A percentile compares a stretch with the other conserved stretches of the same genome.
These are phyloP conservation scores for Globisporangium paroecandrum DNA, from an alignment of 352 stramenopile genomes.

Conservation along the genomic window DNA sequence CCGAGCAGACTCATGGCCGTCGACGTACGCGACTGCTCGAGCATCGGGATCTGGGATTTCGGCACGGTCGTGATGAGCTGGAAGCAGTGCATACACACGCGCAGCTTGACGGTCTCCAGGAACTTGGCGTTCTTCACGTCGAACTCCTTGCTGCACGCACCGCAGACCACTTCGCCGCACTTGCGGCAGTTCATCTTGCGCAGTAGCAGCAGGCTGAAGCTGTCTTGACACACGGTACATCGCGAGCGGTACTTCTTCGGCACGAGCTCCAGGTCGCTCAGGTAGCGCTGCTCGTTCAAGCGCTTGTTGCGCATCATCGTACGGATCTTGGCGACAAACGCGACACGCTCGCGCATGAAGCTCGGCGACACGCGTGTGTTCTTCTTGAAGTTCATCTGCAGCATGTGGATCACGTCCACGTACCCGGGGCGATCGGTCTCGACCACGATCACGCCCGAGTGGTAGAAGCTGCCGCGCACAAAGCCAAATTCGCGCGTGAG, in stretches of 20 bases:
- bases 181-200: constrained; percentile 86
- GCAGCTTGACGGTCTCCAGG: constrained; percentile 63
- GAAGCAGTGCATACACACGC: constrained; percentile 86
- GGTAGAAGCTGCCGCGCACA: constrained; percentile 74
- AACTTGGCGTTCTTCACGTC: constrained; percentile 60
- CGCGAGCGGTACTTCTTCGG: constrained; percentile 74
- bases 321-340: constrained; percentile 52
- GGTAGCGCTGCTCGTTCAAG: constrained; percentile 77
- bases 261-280: constrained; percentile 79
- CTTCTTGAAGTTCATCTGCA: constrained; percentile 82
- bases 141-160: constrained; percentile 84
- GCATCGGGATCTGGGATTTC: constrained; percentile 42
- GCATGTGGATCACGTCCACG: constrained; percentile 80
- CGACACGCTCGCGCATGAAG: constrained; percentile 42
- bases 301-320: constrained; percentile 66
- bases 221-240: constrained; percentile 78
- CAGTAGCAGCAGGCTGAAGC: constrained; percentile 77
- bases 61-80: constrained; percentile 68
- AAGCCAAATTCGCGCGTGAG: constrained; percentile 74
- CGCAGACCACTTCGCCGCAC: constrained; percentile 84
- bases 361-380: constrained; percentile 42
- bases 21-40: constrained; percentile 50
- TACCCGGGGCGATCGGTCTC: constrained; percentile 67
- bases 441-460: constrained; percentile 82
- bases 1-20: constrained; percentile 61